Evolutionary conservation across 2,329 filamentous ascomycete species (phyloP), one percentile per base, ranked within the genome.

Genomic region (Dothideomycetidae sp.): DNA sequence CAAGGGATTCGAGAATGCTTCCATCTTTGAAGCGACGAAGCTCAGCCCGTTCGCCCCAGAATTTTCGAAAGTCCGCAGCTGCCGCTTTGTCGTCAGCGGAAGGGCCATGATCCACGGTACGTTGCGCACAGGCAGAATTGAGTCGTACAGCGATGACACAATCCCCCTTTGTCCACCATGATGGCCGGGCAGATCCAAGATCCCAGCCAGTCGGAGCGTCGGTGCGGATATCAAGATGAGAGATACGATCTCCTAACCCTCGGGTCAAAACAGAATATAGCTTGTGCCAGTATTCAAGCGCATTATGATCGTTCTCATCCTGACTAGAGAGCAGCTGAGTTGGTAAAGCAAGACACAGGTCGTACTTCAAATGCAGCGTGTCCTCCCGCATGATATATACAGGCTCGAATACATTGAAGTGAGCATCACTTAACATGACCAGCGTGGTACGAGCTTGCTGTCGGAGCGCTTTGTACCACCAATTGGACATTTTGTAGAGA

Each of bases 11-110:
- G 5, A 85, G 68, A 46, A 98, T 94, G 49, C 79, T 88, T 14
- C 90, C 90, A 51, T 96, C 85, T 50, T 86, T 92, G 66, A 98
- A 98, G 13, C 90, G 81, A 46, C 90, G 75, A 31, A 98, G 67
- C 56, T 98, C 90, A 1, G 90, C 74, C 55, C 90, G 93, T 7
- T 88, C 79, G 5, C 88, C 90, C 90, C 92, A 98, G 54, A 98
- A 96, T 21, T 78, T 73, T 23, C 83, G 81, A 56, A 94, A 98
- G 19, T 69, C 70, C 7, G 76, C 75, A 15, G 85, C 80, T 45
- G 84, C 82, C 45, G 80, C 76, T 57, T 88, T 85, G 43, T 90
- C 73, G 53, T 96, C 86, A 2, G 84, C 82, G 1, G 78, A 63
- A 4, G 90, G 90, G 0, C 90, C 90, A 54, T 85, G 81, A 47